These are phyloP conservation scores for Hypoxylon cercidicola DNA, from an alignment of 495 filamentous ascomycete species.

Conservation along the genomic window DNA sequence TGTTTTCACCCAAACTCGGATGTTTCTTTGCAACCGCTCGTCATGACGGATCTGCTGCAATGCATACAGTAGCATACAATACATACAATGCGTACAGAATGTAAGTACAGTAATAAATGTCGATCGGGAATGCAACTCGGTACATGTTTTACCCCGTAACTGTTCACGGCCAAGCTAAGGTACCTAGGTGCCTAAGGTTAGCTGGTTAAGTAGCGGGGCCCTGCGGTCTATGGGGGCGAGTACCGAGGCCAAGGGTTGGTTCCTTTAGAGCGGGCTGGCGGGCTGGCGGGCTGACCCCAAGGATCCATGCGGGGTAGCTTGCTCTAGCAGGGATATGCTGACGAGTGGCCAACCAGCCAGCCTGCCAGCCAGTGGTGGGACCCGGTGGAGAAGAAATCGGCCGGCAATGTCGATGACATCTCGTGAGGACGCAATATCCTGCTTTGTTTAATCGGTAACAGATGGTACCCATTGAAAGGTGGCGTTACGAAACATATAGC, in stretches of 20 bases:
- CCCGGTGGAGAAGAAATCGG: not conserved
- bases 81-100: not conserved
- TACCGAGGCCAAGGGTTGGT: constrained; percentile 3
- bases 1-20: constrained; percentile 11
- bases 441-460: not conserved
- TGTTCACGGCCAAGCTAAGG: too few species aligned
- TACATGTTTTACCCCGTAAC: constrained; percentile 9
- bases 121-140: not conserved
- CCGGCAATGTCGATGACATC: not conserved
- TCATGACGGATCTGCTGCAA: not conserved
- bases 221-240: too few species aligned
- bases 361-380: too few species aligned
- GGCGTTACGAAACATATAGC: not conserved
- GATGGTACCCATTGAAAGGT: not conserved
- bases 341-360: not conserved
- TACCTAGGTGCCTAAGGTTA: too few species aligned
- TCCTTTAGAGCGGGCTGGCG: constrained; percentile 23
- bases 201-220: too few species aligned
- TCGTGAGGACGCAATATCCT: not conserved
- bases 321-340: constrained; percentile 9
- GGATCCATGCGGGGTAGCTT: constrained; percentile 26
- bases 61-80: not conserved
- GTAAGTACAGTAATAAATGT: not conserved
- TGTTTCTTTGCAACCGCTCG: constrained; percentile 20
- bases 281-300: constrained; percentile 25